Base-by-base conservation (phyloP, 257 asterid genomes). In the Solanum appendiculatum region DNA sequence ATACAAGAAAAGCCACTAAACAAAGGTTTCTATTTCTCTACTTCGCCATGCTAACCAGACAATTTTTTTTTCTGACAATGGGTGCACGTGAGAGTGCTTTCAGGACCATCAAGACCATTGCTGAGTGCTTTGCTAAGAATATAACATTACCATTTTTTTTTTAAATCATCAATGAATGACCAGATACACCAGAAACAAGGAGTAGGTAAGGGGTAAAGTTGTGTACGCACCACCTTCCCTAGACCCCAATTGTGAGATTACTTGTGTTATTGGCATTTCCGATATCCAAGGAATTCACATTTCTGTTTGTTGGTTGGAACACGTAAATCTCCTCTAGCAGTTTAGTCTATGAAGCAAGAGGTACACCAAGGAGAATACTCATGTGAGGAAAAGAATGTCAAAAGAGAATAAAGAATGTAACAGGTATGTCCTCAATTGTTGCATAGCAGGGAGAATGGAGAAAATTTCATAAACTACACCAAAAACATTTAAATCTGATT, bases 61-160 rank as follows among this genome's bases (percentile, higher is more conserved):
- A 0, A 90, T 36, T 36, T 5, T 95, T 92, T 85, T 93, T 95
- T 39, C 87, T 93, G 9, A 95, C 96, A 36, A 92, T 96, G 9
- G 97, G 98, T 84, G 98, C 98, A 11, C 88, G 98, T 74, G 97
- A 94, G 90, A 93, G 97, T 88, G 92, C 98, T 66, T 94, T 94
- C 90, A 91, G 98, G 89, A 94, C 93, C 87, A 86, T 92, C 74
- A 94, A 94, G 85, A 91, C 95, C 39, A 92, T 94, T 2, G 98
- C 96, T 7, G 98, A 94, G 83, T 94, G 98, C 93, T 95, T 94
- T 77, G 95, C 98, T n/a, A n/a, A n/a, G n/a, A n/a, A n/a, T n/a
- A n/a, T n/a, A n/a, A n/a, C n/a, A n/a, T n/a, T n/a, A n/a, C n/a
- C n/a, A n/a, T n/a, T n/a, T n/a, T n/a, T n/a, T n/a, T n/a, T n/a